Evolutionary conservation across 306 rosid species (phyloP).

Genomic region (Betula pendula): DNA sequence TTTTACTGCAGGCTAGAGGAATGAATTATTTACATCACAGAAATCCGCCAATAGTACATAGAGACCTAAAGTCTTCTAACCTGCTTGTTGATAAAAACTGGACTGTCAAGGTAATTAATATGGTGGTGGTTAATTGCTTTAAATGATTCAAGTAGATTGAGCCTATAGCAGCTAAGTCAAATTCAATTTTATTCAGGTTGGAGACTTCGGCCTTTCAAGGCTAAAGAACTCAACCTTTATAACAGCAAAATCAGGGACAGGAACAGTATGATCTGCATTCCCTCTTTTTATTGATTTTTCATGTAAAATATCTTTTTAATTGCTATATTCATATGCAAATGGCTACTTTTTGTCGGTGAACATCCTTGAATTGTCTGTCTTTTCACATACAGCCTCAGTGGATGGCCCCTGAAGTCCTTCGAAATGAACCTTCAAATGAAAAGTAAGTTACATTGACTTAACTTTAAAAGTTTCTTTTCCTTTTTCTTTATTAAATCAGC

Average conservation of each 20-base stretch:
- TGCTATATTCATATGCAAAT: neutral
- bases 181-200: conserved; percentile 48
- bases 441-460: conserved; percentile 49
- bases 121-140: conserved; percentile 9
- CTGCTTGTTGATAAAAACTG: conserved; percentile 76
- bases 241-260: conserved; percentile 67
- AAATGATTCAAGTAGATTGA: conserved; percentile 11
- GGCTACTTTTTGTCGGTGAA: neutral
- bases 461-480: conserved; percentile 8
- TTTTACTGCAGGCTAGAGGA: conserved; percentile 64
- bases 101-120: conserved; percentile 75
- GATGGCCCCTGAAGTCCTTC: conserved; percentile 89
- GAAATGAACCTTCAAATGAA: conserved; percentile 74
- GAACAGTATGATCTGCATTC: conserved; percentile 53
- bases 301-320: neutral
- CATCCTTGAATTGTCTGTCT: conserved; percentile 17
- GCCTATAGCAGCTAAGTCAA: conserved; percentile 10
- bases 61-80: conserved; percentile 81
- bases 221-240: conserved; percentile 65
- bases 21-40: conserved; percentile 80
- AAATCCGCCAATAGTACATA: conserved; percentile 80
- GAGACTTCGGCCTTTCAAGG: conserved; percentile 79
- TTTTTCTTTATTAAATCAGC: too few relatives aligned
- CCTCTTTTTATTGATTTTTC: neutral
- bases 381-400: conserved; percentile 69